A percentile compares a stretch with the other conserved stretches of the same genome.
Conservation (phyloP, 805 yeast species). For the Nakazawaea anatomiae region DNA sequence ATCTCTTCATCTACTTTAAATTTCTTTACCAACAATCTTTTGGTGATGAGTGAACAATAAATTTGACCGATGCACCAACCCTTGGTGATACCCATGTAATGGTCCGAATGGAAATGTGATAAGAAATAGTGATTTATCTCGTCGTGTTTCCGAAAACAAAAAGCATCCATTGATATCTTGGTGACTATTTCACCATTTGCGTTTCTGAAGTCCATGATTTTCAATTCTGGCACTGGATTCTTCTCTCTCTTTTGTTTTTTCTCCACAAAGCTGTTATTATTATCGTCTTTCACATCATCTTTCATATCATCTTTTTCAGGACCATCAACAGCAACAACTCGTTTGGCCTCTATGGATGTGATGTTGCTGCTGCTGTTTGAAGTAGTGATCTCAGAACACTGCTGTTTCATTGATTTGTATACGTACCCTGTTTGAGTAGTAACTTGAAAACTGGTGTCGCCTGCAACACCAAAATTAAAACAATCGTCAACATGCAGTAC, state of each 20-base stretch:
- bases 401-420: conserved; percentile 17
- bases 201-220: conserved; percentile 39
- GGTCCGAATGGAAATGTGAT: conserved; percentile 91
- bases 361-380: no score
- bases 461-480: conserved; percentile 19
- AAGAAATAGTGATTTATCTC: conserved; percentile 50
- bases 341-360: no score
- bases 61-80: conserved; percentile 71
- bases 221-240: conserved; percentile 47
- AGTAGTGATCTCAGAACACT: not conserved
- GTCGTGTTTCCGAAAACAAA: conserved; percentile 41
- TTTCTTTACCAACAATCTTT: conserved; percentile 44
- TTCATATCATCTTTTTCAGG: conserved; percentile 4
- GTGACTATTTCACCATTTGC: conserved; percentile 12
- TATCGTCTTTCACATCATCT: conserved; percentile 1
- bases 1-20: conserved; percentile 46
- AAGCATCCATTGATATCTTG: conserved; percentile 61
- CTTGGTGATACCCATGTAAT: conserved; percentile 80
- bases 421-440: conserved; percentile 16
- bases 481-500: conserved; percentile 54
- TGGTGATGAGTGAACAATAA: conserved; percentile 70
- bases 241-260: conserved; percentile 18
- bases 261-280: conserved; percentile 11
- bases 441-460: conserved; percentile 9
- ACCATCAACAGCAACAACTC: not conserved